Evolutionary conservation across 2,329 filamentous ascomycete genomes (phyloP).

Genomic region (Aspergillus ochraceus): DNA sequence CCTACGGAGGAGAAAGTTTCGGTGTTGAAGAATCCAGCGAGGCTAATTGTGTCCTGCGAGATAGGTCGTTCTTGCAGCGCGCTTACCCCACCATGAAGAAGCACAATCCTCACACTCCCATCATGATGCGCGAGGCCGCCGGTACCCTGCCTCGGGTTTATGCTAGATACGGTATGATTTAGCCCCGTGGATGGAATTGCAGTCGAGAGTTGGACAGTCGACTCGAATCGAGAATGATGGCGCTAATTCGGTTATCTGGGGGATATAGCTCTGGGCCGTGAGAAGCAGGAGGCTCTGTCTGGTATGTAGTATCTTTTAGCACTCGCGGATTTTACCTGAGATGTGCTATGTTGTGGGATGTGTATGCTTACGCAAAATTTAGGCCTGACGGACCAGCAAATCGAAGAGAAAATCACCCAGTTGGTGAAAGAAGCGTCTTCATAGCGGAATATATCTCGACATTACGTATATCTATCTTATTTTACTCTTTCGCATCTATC

Average conservation of each 20-base stretch:
- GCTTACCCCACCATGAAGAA: constrained; percentile 99
- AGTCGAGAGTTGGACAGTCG: neutral
- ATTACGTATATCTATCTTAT: constrained; percentile 20
- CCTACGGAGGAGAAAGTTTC: neutral
- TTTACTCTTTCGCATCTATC: constrained; percentile 17
- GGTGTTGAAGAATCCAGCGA: neutral
- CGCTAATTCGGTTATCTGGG: neutral
- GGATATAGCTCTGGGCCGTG: constrained; percentile 62
- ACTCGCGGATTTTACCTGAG: too few species aligned
- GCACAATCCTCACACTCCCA: constrained; percentile 91
- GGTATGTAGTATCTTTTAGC: constrained; percentile 47
- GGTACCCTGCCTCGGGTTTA: constrained; percentile 84
- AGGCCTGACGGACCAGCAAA: constrained; percentile 69
- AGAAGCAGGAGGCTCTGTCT: constrained; percentile 63
- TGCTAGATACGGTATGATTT: constrained; percentile 78
- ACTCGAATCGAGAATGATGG: neutral
- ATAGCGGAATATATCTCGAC: constrained; percentile 24
- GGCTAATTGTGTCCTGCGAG: neutral
- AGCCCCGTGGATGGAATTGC: neutral
- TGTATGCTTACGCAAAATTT: neutral
- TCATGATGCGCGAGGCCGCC: constrained; percentile 88
- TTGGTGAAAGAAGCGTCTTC: constrained; percentile 56
- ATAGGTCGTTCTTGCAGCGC: constrained; percentile 82
- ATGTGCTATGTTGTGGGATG: neutral
- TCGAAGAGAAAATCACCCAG: constrained; percentile 66